phyloP scores from a whole-genome alignment of 2,329 filamentous ascomycete species.

The Herpotrichia juniperi region DNA sequence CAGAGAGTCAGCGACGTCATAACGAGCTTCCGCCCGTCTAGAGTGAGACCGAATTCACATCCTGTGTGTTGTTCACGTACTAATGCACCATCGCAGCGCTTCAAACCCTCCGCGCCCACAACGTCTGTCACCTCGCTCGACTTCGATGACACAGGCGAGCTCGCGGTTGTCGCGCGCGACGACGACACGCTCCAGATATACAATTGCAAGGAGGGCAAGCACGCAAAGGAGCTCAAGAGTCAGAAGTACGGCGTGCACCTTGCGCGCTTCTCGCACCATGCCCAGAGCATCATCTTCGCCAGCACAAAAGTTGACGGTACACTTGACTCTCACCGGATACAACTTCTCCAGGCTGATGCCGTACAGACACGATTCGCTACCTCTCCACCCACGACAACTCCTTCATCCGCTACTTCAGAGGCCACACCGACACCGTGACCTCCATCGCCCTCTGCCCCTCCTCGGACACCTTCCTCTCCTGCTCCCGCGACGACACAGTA shows the following conservation, averaged over 20 bases:
- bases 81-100: slow-evolving; percentile 40
- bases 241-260: slow-evolving; percentile 97
- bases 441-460: slow-evolving; percentile 83
- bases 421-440: slow-evolving; percentile 85
- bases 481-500: slow-evolving; percentile 87
- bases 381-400: slow-evolving; percentile 93
- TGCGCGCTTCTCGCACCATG: slow-evolving; percentile 91
- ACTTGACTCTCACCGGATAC: slow-evolving; percentile 15
- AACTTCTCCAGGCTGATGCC: slow-evolving; percentile 38
- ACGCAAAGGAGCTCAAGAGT: slow-evolving; percentile 86
- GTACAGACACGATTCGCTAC: slow-evolving; percentile 75
- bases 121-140: slow-evolving; percentile 86
- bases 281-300: slow-evolving; percentile 90
- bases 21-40: slow-evolving; percentile 76
- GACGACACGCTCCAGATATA: slow-evolving; percentile 97
- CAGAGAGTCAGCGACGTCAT: slow-evolving; percentile 78
- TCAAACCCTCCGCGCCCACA: slow-evolving; percentile 53
- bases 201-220: slow-evolving; percentile 87
- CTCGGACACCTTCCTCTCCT: slow-evolving; percentile 89
- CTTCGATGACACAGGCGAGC: slow-evolving; percentile 94
- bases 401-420: slow-evolving; percentile 95
- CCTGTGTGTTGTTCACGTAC: not conserved
- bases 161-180: slow-evolving; percentile 86
- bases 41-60: slow-evolving; percentile 60
- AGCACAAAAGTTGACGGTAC: slow-evolving; percentile 91